These are phyloP conservation scores for Bothriochloa decipiens DNA, from an alignment of 176 grass and related monocot genomes.

Conservation along the genomic window DNA sequence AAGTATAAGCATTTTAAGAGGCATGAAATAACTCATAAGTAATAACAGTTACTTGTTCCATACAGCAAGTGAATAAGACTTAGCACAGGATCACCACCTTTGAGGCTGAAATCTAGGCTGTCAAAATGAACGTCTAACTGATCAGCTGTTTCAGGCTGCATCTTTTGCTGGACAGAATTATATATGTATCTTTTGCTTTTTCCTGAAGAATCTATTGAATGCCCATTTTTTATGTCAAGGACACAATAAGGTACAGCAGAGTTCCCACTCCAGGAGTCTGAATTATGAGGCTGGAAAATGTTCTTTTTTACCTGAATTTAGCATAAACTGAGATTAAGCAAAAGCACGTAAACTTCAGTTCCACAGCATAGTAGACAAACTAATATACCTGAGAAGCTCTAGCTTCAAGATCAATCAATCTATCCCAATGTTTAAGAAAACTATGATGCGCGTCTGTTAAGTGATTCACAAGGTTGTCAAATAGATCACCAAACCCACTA, in stretches of 20 bases:
- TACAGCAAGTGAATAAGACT: constrained; percentile 31
- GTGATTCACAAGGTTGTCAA: constrained; percentile 83
- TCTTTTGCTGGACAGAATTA: constrained; percentile 69
- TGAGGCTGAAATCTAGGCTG: constrained; percentile 65
- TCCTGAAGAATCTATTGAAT: constrained; percentile 61
- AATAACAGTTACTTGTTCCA: constrained; percentile 4
- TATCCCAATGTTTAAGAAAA: constrained; percentile 95
- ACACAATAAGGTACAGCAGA: constrained; percentile 43
- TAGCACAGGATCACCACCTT: constrained; percentile 89
- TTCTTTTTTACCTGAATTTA: constrained; percentile 73
- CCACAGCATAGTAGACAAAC: constrained; percentile 27
- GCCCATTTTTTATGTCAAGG: constrained; percentile 67
- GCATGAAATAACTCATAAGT: constrained; percentile 28
- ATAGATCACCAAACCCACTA: constrained; percentile 83
- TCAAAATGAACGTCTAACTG: constrained; percentile 43
- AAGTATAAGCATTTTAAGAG: constrained; percentile 17
- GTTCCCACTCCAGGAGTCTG: constrained; percentile 43
- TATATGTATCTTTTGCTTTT: constrained; percentile 81
- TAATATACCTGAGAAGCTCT: constrained; percentile 76
- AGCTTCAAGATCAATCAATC: constrained; percentile 89
- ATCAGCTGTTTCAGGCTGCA: constrained; percentile 39
- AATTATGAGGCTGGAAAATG: constrained; percentile 48
- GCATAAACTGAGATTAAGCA: constrained; percentile 37
- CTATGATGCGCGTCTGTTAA: constrained; percentile 64
- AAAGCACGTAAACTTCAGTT: not conserved